Evolutionary conservation across 495 filamentous ascomycete genomes (phyloP).

Genomic region (Tuber indicum): DNA sequence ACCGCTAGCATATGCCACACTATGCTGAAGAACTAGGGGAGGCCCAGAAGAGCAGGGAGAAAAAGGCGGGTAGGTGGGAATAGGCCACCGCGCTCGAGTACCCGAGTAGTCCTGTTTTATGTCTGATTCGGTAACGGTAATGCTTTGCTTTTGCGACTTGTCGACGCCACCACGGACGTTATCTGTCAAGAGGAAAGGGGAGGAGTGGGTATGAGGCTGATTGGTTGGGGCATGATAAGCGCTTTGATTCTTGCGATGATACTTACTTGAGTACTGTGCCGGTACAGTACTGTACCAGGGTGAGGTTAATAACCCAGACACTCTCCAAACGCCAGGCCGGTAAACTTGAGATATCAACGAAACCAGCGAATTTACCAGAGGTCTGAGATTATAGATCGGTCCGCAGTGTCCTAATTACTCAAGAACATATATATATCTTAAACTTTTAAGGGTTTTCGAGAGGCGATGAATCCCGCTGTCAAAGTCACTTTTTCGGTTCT

Average conservation of each 20-base stretch:
- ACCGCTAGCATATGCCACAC: not conserved
- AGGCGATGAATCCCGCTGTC: too few species aligned
- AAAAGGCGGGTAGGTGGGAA: not conserved
- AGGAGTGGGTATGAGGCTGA: not conserved
- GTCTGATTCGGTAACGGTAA: not conserved
- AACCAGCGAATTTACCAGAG: too few species aligned
- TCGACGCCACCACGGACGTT: not conserved
- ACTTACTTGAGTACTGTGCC: not conserved
- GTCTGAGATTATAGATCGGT: too few species aligned
- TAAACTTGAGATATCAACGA: too few species aligned
- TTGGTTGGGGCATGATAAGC: slow-evolving; percentile 5
- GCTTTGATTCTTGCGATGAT: not conserved
- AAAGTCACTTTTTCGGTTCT: too few species aligned
- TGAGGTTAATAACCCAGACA: too few species aligned
- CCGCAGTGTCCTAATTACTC: too few species aligned
- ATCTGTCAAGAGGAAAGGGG: not conserved
- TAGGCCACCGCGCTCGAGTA: too few species aligned
- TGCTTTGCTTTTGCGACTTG: not conserved
- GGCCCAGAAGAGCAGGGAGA: not conserved
- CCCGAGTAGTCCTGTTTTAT: not conserved
- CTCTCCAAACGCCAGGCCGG: too few species aligned
- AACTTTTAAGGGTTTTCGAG: too few species aligned
- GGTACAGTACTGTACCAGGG: not conserved
- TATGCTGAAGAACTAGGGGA: not conserved
- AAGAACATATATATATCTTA: too few species aligned